These are phyloP conservation scores for Aspergillus ostianus DNA, from an alignment of 495 filamentous ascomycete species.

Conservation along the genomic window DNA sequence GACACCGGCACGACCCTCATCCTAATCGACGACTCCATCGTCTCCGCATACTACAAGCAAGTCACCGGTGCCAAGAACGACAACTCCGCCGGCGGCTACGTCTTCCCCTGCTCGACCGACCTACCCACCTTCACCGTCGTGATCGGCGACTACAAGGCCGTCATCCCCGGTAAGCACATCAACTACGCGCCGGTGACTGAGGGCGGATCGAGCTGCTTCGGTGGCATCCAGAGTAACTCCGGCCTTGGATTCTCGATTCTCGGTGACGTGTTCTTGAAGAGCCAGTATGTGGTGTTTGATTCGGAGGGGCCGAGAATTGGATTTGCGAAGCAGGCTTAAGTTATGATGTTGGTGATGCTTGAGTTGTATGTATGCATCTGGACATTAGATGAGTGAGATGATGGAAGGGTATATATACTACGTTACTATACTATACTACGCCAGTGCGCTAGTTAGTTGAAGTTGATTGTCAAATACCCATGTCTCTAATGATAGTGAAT, in stretches of 20 bases:
- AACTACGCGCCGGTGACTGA: slow-evolving; percentile 43
- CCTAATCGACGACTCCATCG: slow-evolving; percentile 55
- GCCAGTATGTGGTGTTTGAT: slow-evolving; percentile 76
- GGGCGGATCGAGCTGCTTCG: slow-evolving; percentile 53
- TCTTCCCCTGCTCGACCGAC: slow-evolving; percentile 60
- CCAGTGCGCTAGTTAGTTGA: too few species aligned
- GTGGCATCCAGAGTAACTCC: slow-evolving; percentile 61
- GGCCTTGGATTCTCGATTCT: slow-evolving; percentile 68
- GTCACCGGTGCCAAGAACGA: slow-evolving; percentile 52
- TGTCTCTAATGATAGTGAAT: too few species aligned
- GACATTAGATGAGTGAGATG: too few species aligned
- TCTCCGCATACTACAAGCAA: slow-evolving; percentile 61
- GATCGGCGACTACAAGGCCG: slow-evolving; percentile 47
- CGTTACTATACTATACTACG: too few species aligned
- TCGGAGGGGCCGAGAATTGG: slow-evolving; percentile 55
- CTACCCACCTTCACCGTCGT: slow-evolving; percentile 63
- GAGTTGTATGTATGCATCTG: too few species aligned
- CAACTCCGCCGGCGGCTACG: slow-evolving; percentile 57
- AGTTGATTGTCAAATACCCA: too few species aligned
- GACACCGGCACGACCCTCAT: slow-evolving; percentile 74
- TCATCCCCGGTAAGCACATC: slow-evolving; percentile 43
- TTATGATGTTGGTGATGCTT: too few species aligned
- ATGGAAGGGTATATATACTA: too few species aligned
- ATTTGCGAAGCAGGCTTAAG: slow-evolving; percentile 52
- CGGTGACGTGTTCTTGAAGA: slow-evolving; percentile 78